Base-by-base conservation (phyloP, 257 asterid genomes). In the Pogostemon cablin region DNA sequence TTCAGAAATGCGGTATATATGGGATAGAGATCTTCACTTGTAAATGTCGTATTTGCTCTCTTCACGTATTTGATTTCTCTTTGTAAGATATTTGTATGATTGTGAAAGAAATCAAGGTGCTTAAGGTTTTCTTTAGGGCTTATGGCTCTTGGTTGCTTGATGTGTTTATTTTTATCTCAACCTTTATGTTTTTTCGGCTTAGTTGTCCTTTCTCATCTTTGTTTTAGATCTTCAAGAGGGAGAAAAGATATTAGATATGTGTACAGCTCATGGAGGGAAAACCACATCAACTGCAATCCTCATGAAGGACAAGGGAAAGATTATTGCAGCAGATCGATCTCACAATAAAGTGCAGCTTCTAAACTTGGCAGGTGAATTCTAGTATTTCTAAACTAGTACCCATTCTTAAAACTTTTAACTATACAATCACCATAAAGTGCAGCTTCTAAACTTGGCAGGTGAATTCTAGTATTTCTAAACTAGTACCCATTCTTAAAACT, bases 191-290 rank as follows among this genome's bases (percentile, higher is more conserved):
- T 25, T 66, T 42, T 12, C 32, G 32, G 32, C 77, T 69, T 67
- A 73, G 68, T 49, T 54, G 38, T 68, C 34, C 47, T 4, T 48
- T 71, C 69, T 37, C 37, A 41, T 72, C 35, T 72, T 73, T 73
- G 42, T 63, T 65, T 12, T 65, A 93, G 99, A 91, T 86, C 99
- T 98, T 71, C 97, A 85, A 72, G 87, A 79, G 73, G 98, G 98
- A 74, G 98, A 93, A 78, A 87, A 81, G 83, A 79, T 93, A 85
- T 75, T 93, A 62, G 99, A 93, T 80, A 86, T 93, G 99, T 93
- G 99, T 76, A 98, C 99, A 61, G 98, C 99, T 75, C 99, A 98
- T 39, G 98, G 98, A 71, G 98, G 98, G 62, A 93, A 93, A 82
- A 93, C 99, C 43, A 93, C 99, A 54, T 98, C 95, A 2, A 87